Evolutionary conservation across 2,329 filamentous ascomycete genomes (phyloP), one percentile per base, ranked within the genome.

Genomic region (Scedosporium apiospermum): DNA sequence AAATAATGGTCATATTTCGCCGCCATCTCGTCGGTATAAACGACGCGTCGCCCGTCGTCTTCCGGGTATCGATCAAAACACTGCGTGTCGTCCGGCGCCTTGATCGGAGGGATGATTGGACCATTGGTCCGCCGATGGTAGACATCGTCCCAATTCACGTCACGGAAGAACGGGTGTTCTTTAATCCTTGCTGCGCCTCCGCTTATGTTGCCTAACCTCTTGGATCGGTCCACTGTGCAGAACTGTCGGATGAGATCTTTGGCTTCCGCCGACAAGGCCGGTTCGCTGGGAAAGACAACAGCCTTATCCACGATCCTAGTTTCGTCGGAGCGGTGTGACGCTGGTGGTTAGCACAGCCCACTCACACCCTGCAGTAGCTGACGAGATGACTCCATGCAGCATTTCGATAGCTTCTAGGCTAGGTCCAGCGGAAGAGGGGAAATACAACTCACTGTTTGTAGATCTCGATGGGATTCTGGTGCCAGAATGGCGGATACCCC

Each of bases 41-140:
- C 76, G 46, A 89, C 86, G 63, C 82, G 78, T 58, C 81, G 80
- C 62, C 80, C 83, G 64, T 88, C 85, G 70, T 92, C 88, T 64
- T 91, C 88, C n/a, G 90, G 88, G 69, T 93, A 95, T 51, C 87
- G 81, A 69, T 93, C 90, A 69, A 93, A 95, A 72, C 91, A 93
- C 70, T 89, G 82, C 18, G 90, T 87, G 70, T 93, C 90, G 38
- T 88, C 89, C 0, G 86, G 82, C 59, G 85, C 88, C 26, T 87
- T 80, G 34, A 93, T 77, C 62, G 88, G 87, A n/a, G 89, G 90
- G 60, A 90, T 80, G 67, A 93, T 92, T 4, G 89, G 89, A 0
- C 89, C 89, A 58, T 81, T 78, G 60, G 83, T 77, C 65, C 83
- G 82, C 61, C 87, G 83, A 64, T 84, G 77, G 68, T 87, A 84